Percentiles rank a stretch among this genome's conserved stretches.
These are phyloP conservation scores for Boletus reticulatus DNA, from an alignment of 768 basidiomycete species.

Conservation along the genomic window DNA sequence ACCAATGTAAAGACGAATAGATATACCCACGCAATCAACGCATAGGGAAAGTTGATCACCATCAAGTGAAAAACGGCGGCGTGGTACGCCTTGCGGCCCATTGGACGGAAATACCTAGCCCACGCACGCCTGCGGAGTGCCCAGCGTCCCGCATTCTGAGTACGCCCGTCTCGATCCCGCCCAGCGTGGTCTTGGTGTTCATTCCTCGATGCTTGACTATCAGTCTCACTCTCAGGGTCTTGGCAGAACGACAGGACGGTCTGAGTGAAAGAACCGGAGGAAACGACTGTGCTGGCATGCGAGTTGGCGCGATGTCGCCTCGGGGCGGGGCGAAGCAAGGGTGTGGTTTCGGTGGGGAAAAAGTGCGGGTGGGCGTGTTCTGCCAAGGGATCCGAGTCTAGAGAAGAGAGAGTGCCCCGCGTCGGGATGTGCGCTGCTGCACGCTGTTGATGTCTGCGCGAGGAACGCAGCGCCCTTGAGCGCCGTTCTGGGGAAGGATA, in stretches of 20 bases:
- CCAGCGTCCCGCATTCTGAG: slow-evolving; percentile 4
- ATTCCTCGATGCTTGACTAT: slow-evolving; percentile 25
- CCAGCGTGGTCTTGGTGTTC: slow-evolving; percentile 20
- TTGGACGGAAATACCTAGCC: slow-evolving; percentile 64
- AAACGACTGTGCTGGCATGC: slow-evolving; percentile 48
- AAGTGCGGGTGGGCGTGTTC: slow-evolving; percentile 31
- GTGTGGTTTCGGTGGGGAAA: slow-evolving; percentile 43
- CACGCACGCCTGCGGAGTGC: slow-evolving; percentile 32
- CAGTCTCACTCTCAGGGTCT: slow-evolving; percentile 45
- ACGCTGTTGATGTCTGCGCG: slow-evolving; percentile 32
- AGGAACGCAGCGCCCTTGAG: slow-evolving; percentile 30
- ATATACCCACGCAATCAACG: slow-evolving; percentile 74
- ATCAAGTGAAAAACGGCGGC: slow-evolving; percentile 64
- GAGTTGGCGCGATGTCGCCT: slow-evolving; percentile 56
- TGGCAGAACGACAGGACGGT: slow-evolving; percentile 70
- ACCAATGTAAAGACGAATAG: slow-evolving; percentile 81
- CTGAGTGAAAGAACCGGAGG: slow-evolving; percentile 55
- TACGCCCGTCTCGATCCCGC: neutral
- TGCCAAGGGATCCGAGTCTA: slow-evolving; percentile 36
- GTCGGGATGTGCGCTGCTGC: slow-evolving; percentile 27
- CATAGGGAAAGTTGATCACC: slow-evolving; percentile 76
- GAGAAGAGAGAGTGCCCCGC: slow-evolving; percentile 30
- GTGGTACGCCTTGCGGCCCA: slow-evolving; percentile 58
- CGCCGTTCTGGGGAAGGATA: slow-evolving; percentile 57
- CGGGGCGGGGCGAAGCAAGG: slow-evolving; percentile 38